These are phyloP conservation scores for Lipomyces sp. DNA, from an alignment of 805 yeast species.

Conservation along the genomic window DNA sequence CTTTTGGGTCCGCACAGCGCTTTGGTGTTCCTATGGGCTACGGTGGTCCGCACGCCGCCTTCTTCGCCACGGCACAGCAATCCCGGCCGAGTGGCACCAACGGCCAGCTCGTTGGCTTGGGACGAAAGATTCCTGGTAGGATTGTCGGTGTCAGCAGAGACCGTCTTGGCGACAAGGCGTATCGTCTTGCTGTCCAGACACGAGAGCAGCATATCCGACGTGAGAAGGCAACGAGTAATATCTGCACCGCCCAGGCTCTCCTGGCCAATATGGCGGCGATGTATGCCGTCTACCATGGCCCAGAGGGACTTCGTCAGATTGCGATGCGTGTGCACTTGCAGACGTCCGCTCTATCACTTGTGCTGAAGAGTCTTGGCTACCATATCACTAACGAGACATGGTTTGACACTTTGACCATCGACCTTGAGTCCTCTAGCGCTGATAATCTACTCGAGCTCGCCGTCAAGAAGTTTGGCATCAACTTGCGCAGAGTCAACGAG, in stretches of 20 bases:
- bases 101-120: slow-evolving; percentile 39
- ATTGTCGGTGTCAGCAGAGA: slow-evolving; percentile 91
- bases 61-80: slow-evolving; percentile 83
- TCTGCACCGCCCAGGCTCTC: slow-evolving; percentile 96
- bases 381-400: slow-evolving; percentile 56
- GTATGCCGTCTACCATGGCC: slow-evolving; percentile 96
- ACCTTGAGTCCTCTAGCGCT: slow-evolving; percentile 54
- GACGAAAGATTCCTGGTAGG: slow-evolving; percentile 95
- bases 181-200: slow-evolving; percentile 91
- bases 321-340: slow-evolving; percentile 72
- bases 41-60: slow-evolving; percentile 99
- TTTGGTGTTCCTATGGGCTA: slow-evolving; percentile 97
- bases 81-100: slow-evolving; percentile 35
- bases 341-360: slow-evolving; percentile 66
- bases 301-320: slow-evolving; percentile 74
- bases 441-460: slow-evolving; percentile 59
- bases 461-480: slow-evolving; percentile 60
- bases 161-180: slow-evolving; percentile 83
- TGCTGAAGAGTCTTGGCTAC: slow-evolving; percentile 49
- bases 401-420: slow-evolving; percentile 74
- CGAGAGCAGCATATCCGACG: slow-evolving; percentile 97
- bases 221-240: slow-evolving; percentile 96
- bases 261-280: slow-evolving; percentile 93
- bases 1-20: slow-evolving; percentile 87
- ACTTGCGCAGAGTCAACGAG: slow-evolving; percentile 66